Conservation (phyloP, 2,329 filamentous ascomycete genomes). For the Rutstroemia sp. region DNA sequence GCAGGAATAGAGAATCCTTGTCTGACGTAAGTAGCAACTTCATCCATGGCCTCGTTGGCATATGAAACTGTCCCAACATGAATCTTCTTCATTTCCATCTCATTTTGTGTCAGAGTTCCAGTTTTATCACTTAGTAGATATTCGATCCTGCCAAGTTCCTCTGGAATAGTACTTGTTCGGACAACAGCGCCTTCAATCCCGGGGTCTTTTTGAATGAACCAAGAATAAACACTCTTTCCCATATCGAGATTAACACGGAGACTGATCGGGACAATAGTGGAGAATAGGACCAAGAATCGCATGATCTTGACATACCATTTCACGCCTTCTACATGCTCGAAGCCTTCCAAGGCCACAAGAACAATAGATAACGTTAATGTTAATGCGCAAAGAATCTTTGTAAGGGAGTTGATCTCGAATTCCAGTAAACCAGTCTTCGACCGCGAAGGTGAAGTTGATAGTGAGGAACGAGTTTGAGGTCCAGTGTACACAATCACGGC, state of each 20-base stretch:
- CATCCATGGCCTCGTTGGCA: conserved; percentile 97
- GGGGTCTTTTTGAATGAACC: conserved; percentile 86
- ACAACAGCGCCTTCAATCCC: conserved; percentile 91
- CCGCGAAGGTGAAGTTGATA: conserved; percentile 85
- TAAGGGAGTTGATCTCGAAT: conserved; percentile 93
- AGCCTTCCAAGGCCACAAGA: conserved; percentile 80
- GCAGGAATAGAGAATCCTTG: conserved; percentile 65
- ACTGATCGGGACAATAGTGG: conserved; percentile 97
- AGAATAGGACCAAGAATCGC: conserved; percentile 96
- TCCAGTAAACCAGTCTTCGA: conserved; percentile 93
- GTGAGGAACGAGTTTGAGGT: conserved; percentile 82
- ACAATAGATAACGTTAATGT: conserved; percentile 81
- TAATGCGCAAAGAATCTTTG: conserved; percentile 88
- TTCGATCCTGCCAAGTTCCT: conserved; percentile 91
- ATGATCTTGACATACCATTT: conserved; percentile 96
- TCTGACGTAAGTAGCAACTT: conserved; percentile 77
- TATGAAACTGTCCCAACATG: conserved; percentile 98
- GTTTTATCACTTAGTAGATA: conserved; percentile 97
- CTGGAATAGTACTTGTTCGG: conserved; percentile 92
- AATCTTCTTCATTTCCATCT: conserved; percentile 98
- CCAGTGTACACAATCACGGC: conserved; percentile 94
- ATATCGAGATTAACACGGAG: conserved; percentile 93
- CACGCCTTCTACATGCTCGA: conserved; percentile 57
- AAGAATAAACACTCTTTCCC: conserved; percentile 93
- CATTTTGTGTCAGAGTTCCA: conserved; percentile 94